phyloP scores from a whole-genome alignment of 306 rosid species.

The Hylodesmum podocarpum region DNA sequence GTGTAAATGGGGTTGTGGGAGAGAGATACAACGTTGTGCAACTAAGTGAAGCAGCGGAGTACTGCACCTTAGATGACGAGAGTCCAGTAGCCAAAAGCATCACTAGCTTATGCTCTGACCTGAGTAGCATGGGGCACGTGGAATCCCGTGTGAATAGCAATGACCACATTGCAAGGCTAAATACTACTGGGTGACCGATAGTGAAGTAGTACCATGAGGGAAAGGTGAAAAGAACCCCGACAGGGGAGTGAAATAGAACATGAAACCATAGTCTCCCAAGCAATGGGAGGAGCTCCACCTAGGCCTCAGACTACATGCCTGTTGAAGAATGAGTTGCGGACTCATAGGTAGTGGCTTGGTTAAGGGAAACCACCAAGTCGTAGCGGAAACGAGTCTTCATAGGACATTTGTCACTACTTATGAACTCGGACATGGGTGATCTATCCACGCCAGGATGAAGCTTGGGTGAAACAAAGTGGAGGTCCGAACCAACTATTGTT shows the following conservation, averaged over 20 bases:
- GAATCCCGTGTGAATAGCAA: background rate
- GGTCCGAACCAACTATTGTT: too few relatives aligned
- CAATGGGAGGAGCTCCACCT: background rate
- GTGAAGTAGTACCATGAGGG: background rate
- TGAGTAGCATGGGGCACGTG: background rate
- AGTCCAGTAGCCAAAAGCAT: background rate
- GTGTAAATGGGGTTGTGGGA: too few relatives aligned
- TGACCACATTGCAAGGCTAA: background rate
- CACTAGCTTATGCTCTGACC: background rate
- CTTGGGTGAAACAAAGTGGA: too few relatives aligned
- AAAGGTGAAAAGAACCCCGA: background rate
- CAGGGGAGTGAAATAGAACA: background rate
- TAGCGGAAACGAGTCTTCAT: too few relatives aligned
- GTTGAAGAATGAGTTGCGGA: background rate
- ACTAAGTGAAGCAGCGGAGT: too few relatives aligned
- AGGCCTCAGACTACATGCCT: background rate
- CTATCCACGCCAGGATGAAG: too few relatives aligned
- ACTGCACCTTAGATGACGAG: background rate
- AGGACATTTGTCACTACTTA: too few relatives aligned
- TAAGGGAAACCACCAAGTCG: too few relatives aligned
- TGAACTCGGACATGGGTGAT: too few relatives aligned
- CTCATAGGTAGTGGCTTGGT: background rate
- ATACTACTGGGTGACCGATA: background rate
- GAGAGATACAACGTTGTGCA: too few relatives aligned
- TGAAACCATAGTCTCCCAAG: background rate